Evolutionary conservation across 768 basidiomycete genomes (phyloP), one percentile per base, ranked within the genome.

Genomic region (Neoboletus magnificus): DNA sequence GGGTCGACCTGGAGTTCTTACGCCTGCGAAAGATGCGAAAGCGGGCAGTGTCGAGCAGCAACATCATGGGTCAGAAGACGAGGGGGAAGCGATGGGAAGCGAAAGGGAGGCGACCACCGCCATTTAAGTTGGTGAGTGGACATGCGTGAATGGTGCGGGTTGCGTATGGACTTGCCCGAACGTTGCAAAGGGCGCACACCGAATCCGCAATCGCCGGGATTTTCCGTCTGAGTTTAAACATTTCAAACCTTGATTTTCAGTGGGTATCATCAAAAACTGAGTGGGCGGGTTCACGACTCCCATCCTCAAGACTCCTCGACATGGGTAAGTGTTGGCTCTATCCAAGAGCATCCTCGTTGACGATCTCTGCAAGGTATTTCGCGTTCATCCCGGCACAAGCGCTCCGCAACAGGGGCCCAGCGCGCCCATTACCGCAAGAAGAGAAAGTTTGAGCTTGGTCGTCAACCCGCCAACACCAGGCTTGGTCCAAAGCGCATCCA

Each of bases 381-480:
- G 70, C 89, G 96, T 68, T 85, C 93, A 62, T 96, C 94, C 68
- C 84, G 96, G 74, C 93, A 98, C 84, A 98, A 98, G 79, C 93
- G 95, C 73, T 90, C 93, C 64, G 88, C 84, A 66, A 87, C 93
- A 47, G 96, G 92, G 69, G 92, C 90, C 57, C 90, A 93, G 77
- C 88, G 90, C 67, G 86, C 93, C 66, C 86, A 89, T 79, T 96
- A 94, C 81, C 93, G 96, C 83, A 99, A 99, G 85, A 99, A 98
- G 92, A 87, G 97, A 88, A 98, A 98, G 81, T 98, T 98, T 78
- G 97, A 99, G 83, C 87, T 98, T 69, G 97, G 96, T 73, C 93
- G 97, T 73, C 97, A 98, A 74, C 81, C 97, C 55, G 97, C 97
- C 64, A 93, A 79, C 83, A 99, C 97, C 72, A 98, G 92, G 81